Percentiles rank a stretch among this genome's conserved stretches.
Conservation (phyloP, 73 alveolate genomes). For the Tetrahymena thermophila region DNA sequence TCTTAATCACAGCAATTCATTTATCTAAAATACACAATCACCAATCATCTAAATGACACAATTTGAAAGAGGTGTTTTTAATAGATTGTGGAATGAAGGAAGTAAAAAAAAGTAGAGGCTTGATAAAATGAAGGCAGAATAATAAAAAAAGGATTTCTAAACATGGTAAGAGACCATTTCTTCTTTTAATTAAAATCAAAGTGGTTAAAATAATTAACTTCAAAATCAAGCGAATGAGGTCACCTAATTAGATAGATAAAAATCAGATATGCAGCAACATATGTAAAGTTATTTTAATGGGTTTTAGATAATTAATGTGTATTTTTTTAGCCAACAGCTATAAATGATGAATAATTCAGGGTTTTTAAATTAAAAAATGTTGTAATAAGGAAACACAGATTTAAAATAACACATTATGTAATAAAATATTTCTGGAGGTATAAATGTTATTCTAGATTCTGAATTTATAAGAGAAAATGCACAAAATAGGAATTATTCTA, state of each 20-base stretch:
- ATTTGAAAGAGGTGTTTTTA: neutral
- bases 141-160: neutral
- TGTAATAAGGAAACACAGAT: neutral
- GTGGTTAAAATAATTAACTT: neutral
- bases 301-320: no score
- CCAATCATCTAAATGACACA: neutral
- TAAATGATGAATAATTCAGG: neutral
- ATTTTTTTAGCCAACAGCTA: neutral
- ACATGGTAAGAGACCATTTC: neutral
- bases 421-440: neutral
- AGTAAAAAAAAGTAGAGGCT: neutral
- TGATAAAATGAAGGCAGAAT: neutral
- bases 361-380: neutral
- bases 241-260: neutral
- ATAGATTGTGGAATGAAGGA: neutral
- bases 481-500: neutral
- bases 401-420: neutral
- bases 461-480: neutral
- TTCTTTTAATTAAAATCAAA: neutral
- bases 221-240: neutral
- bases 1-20: neutral
- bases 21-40: neutral
- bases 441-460: neutral
- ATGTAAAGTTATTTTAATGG: neutral
- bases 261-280: neutral